Percentiles rank a stretch among this genome's conserved stretches.
Conservation (phyloP, 2,329 filamentous ascomycete species). For the Fusarium devonianum region DNA sequence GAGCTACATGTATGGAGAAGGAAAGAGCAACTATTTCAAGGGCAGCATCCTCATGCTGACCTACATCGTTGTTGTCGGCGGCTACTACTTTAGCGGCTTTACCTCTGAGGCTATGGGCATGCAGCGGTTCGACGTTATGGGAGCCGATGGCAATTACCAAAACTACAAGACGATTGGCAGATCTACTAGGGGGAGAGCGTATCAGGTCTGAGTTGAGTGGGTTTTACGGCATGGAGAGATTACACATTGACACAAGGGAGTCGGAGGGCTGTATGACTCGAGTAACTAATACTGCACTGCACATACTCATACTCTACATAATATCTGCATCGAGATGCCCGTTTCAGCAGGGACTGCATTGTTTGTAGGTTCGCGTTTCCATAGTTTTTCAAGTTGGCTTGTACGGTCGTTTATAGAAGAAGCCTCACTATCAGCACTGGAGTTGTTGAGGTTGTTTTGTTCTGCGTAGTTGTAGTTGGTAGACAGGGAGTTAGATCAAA, state of each 20-base stretch:
- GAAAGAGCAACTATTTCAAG: slow-evolving; percentile 99
- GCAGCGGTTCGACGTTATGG: slow-evolving; percentile 63
- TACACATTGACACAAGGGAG: background rate
- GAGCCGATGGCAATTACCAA: slow-evolving; percentile 57
- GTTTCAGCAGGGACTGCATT: slow-evolving; percentile 10
- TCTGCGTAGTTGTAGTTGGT: slow-evolving; percentile 2
- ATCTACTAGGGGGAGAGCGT: slow-evolving; percentile 46
- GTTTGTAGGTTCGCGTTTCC: slow-evolving; percentile 16
- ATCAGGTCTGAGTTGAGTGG: slow-evolving; percentile 26
- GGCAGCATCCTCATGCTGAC: slow-evolving; percentile 92
- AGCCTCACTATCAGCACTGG: slow-evolving; percentile 10
- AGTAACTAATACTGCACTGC: slow-evolving; percentile 26
- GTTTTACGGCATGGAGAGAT: background rate
- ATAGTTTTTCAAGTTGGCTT: slow-evolving; percentile 13
- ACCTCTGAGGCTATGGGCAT: slow-evolving; percentile 54
- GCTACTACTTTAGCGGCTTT: slow-evolving; percentile 83
- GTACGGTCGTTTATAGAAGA: background rate
- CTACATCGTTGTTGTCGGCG: slow-evolving; percentile 89
- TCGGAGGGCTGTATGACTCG: slow-evolving; percentile 12
- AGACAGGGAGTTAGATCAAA: slow-evolving; percentile 15
- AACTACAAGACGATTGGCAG: slow-evolving; percentile 63
- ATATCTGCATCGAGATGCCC: slow-evolving; percentile 16
- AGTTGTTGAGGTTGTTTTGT: background rate
- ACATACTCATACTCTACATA: slow-evolving; percentile 28
- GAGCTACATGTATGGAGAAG: slow-evolving; percentile 97